Base-by-base conservation (phyloP, 139 green algal species). In the Coccomyxa sp. region DNA sequence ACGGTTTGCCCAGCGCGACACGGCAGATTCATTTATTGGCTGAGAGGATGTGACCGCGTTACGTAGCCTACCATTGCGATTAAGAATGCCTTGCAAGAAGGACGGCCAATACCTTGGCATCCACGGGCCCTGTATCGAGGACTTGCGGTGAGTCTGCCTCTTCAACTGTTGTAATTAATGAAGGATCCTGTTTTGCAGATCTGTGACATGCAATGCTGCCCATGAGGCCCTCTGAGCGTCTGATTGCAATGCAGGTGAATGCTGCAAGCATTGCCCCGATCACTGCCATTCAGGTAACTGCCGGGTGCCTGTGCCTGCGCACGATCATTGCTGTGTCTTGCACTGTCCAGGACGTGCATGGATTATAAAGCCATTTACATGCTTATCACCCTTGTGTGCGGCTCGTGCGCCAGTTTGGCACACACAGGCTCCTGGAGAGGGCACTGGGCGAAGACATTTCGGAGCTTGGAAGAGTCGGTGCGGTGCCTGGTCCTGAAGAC, bases 31-130 rank as follows among this genome's bases (percentile, higher is more conserved):
- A 51, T 51, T 51, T 51, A 51, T 51, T 30, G 76, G 58, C 27
- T 45, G 13, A 11, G 9, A 60, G 0, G 32, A 81, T 51, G n/a
- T 15, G 14, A 77, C 57, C 77, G 58, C 45, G 21, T 51, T 15
- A 77, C 77, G 76, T 86, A 97, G 88, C 95, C 95, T 0, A 95
- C 94, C 16, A 90, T 98, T 32, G 93, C 88, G 10, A 89, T 98
- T 58, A 98, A 98, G 83, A 98, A 98, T 76, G 95, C 94, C 7
- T 79, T 98, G 67, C 90, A 94, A 79, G 90, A 92, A 81, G 95
- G 94, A 1, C 80, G 95, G 4, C 89, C 94, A 7, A 82, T 98
- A 16, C 94, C 95, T 0, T 83, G 67, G 10, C 91, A 88, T 45
- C 87, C 91, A 7, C 30, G 85, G 12, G 86, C 85, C 30, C 87